Base-by-base conservation (phyloP, 1,284 basidiomycete genomes). In the Coniferiporia sulphurascens region DNA sequence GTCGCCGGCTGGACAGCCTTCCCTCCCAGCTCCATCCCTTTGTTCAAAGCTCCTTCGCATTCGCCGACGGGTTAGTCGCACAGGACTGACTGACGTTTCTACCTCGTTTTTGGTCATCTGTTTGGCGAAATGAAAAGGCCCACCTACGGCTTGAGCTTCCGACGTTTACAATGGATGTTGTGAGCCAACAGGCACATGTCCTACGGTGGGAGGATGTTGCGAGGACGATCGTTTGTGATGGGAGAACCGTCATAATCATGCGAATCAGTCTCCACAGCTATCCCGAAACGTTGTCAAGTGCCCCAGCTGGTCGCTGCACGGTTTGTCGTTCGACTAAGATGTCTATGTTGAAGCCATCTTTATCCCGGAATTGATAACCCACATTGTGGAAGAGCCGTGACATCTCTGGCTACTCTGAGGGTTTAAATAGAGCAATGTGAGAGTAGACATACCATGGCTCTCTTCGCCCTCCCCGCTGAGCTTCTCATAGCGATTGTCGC, bases 401-500 rank as follows among this genome's bases (percentile, higher is more conserved):
- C 38, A 36, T 48, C 48, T 46, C 19, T 56, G n/a, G 43, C 22
- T 36, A 19, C 36, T 27, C 2, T 38, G 49, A 13, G 19, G 27
- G 45, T 59, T 59, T 36, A 59, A 59, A 59, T 49, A 45, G 58
- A 10, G 45, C 36, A 32, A 10, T 52, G 21, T 22, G 27, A 10
- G 21, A 19, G 36, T 32, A 32, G 35, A 22, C 35, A 32, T 12
- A 56, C 10, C 52, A 62, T 62, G 60, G 48, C 34, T 21, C 35
- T 62, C 35, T 38, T 62, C 35, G 19, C 48, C 21, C 58, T 62
- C 35, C 61, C 58, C 27, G n/a, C 48, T 21, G 61, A 62, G 32
- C 61, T 62, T 55, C 34, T 59, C 53, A 46, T 62, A 27, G 45
- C 44, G 4, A 56, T 59, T 35, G 17, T 62, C 41, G 43, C 49